Evolutionary conservation across 805 yeast genomes (phyloP), one percentile per base, ranked within the genome.

Genomic region (Kregervanrija delftensis): DNA sequence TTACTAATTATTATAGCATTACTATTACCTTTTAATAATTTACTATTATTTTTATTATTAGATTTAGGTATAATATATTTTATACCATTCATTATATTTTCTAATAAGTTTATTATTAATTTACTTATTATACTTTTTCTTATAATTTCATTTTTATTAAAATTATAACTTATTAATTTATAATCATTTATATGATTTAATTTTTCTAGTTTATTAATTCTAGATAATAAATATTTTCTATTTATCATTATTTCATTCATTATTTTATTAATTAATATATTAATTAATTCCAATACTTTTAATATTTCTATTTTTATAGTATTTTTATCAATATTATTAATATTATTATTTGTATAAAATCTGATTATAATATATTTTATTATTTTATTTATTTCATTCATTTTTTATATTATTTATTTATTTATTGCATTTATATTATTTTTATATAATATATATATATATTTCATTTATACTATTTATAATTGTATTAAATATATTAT

Each of bases 1-100:
- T 46, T 42, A 42, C 42, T 44, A 35, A 46, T 46, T 30, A 46
- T 38, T 35, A 42, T 46, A n/a, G n/a, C n/a, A n/a, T n/a, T n/a
- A n/a, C n/a, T n/a, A n/a, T n/a, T 11, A 30, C 39, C 39, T 16
- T 31, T 31, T 36, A 31, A 36, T 36, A 36, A 16, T 36, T 28
- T n/a, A n/a, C n/a, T n/a, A n/a, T n/a, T n/a, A n/a, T n/a, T n/a
- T n/a, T n/a, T n/a, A n/a, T n/a, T n/a, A n/a, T n/a, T 37, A 32
- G 22, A 37, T 17, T 41, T 39, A n/a, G 12, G 33, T 39, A 34
- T 35, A 28, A 39, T 39, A 15, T 34, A 30, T 32, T 37, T 13
- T 36, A 38, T 37, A 16, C 41, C 44, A 30, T 30, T 42, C 35
- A 46, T 34, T 39, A 40, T 33, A 28, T 33, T 42, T 35, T 43